A percentile compares a stretch with the other conserved stretches of the same genome.
phyloP scores from a whole-genome alignment of 2,329 filamentous ascomycete genomes.

The Nigrograna mackinnonii region DNA sequence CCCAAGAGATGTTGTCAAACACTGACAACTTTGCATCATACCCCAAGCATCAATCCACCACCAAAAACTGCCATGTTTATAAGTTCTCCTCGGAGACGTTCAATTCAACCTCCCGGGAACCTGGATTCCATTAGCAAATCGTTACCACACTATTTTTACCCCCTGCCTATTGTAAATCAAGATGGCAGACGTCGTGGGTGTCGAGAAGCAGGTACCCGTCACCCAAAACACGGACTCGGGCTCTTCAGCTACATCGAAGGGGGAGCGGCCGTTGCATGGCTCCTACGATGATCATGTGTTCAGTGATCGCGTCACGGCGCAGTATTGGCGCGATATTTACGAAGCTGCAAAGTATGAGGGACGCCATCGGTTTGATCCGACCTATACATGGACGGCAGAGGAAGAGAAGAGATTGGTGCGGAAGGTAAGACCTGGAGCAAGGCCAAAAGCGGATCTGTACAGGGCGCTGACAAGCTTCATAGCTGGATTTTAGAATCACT shows the following conservation, averaged over 20 bases:
- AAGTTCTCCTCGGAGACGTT: constrained; percentile 15
- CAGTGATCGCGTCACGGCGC: constrained; percentile 21
- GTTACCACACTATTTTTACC: constrained; percentile 15
- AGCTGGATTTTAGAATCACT: constrained; percentile 32
- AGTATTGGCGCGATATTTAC: constrained; percentile 29
- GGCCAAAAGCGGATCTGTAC: background rate
- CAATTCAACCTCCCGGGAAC: constrained; percentile 5
- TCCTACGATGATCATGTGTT: constrained; percentile 25
- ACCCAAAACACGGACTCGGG: constrained; percentile 15
- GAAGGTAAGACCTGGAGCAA: constrained; percentile 36
- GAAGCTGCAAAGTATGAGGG: constrained; percentile 37
- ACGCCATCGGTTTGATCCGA: constrained; percentile 53
- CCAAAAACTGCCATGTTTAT: constrained; percentile 14
- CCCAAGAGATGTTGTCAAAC: constrained; percentile 21
- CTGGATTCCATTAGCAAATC: constrained; percentile 10
- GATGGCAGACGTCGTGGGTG: constrained; percentile 15
- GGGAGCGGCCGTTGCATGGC: constrained; percentile 11
- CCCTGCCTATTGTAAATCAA: too few relatives aligned
- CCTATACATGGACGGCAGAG: constrained; percentile 48
- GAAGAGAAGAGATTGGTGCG: constrained; percentile 52
- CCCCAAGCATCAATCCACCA: constrained; percentile 2
- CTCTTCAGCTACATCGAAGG: constrained; percentile 13
- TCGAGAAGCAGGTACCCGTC: constrained; percentile 19
- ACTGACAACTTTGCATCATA: constrained; percentile 20
- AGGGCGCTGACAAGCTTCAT: background rate